These are phyloP conservation scores for Dissophora globulifera DNA, from an alignment of 192 early-diverging fungal species.

Conservation along the genomic window DNA sequence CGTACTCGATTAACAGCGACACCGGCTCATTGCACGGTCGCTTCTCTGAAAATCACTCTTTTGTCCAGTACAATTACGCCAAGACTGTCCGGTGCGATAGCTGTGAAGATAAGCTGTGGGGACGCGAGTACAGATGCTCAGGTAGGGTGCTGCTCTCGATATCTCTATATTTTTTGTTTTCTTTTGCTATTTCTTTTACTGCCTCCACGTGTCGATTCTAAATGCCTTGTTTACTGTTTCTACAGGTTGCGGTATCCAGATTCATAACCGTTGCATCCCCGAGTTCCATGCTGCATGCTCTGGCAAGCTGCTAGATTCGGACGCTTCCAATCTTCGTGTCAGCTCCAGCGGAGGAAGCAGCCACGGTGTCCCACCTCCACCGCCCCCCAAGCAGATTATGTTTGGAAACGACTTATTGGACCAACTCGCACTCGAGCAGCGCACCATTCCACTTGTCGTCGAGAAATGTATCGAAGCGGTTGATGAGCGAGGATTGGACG, in stretches of 20 bases:
- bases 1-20: constrained; percentile 33
- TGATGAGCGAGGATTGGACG: constrained; percentile 70
- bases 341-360: constrained; percentile 16
- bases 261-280: constrained; percentile 58
- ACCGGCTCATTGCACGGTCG: constrained; percentile 37
- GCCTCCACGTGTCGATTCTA: no score
- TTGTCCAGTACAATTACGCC: constrained; percentile 52
- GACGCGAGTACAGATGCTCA: constrained; percentile 60
- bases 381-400: constrained; percentile 55
- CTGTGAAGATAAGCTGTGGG: constrained; percentile 70
- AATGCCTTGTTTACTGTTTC: neutral
- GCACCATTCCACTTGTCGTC: constrained; percentile 73
- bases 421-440: constrained; percentile 66
- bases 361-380: constrained; percentile 37
- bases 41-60: constrained; percentile 29
- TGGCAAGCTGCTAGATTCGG: constrained; percentile 21
- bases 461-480: constrained; percentile 75
- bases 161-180: no score
- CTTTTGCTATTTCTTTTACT: no score
- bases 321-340: constrained; percentile 32
- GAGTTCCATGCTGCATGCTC: constrained; percentile 25
- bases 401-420: constrained; percentile 73
- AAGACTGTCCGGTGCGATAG: constrained; percentile 61
- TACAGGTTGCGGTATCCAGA: constrained; percentile 58
- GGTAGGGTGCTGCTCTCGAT: constrained; percentile 25